Conservation (phyloP, 371 early-diverging fungal genomes). For the Synchytrium microbalum region DNA sequence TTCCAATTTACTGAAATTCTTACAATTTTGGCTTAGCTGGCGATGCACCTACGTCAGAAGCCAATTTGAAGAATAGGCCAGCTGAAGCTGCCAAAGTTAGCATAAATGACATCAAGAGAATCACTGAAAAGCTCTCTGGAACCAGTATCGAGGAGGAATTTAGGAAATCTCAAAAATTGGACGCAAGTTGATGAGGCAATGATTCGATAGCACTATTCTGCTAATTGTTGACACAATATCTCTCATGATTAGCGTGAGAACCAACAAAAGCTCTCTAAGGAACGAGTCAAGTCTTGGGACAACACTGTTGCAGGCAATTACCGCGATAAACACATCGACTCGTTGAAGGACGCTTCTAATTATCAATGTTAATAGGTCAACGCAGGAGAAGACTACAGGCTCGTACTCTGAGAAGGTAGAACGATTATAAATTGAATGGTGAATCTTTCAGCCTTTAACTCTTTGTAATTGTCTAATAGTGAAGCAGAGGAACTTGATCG, state of each 20-base stretch:
- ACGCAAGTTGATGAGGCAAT: not conserved
- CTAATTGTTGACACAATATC: not conserved
- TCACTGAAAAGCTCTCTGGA: no score
- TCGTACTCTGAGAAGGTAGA: not conserved
- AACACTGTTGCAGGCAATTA: slow-evolving; percentile 33
- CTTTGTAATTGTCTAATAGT: slow-evolving; percentile 13
- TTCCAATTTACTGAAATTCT: no score
- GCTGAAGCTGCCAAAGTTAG: not conserved
- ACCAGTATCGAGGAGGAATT: not conserved
- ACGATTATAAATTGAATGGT: not conserved
- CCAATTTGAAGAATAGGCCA: not conserved
- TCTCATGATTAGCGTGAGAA: slow-evolving; percentile 21
- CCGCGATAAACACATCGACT: slow-evolving; percentile 20
- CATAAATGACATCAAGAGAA: slow-evolving; percentile 1
- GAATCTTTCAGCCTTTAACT: not conserved
- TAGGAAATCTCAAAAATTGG: not conserved
- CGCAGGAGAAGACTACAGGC: no score
- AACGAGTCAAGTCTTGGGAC: slow-evolving; percentile 31
- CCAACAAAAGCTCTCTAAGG: slow-evolving; percentile 22
- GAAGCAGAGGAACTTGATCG: slow-evolving; percentile 26
- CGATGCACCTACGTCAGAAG: no score
- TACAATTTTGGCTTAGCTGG: no score
- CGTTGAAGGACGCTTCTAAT: no score
- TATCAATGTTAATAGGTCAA: no score
- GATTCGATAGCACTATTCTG: not conserved